These are phyloP conservation scores for Lachancea waltii DNA, from an alignment of 805 yeast species.

Conservation along the genomic window DNA sequence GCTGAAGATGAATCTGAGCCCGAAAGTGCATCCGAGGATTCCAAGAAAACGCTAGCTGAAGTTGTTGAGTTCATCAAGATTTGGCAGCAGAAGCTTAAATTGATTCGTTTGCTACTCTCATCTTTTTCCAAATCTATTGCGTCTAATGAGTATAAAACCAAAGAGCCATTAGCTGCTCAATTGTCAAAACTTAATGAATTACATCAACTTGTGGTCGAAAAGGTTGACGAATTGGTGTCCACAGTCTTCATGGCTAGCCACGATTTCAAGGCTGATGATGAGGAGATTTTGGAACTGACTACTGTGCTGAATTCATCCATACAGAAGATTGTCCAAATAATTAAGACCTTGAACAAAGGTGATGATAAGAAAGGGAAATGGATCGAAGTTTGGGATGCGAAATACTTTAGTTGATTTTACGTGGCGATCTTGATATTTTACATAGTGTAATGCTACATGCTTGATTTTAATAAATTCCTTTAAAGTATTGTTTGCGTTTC, in stretches of 20 bases:
- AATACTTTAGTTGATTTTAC: constrained; percentile 17
- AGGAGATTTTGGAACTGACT: constrained; percentile 24
- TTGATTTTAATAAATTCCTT: neutral
- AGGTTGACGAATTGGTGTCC: constrained; percentile 54
- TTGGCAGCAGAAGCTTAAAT: constrained; percentile 41
- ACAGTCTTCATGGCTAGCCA: constrained; percentile 41
- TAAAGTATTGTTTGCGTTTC: constrained; percentile 1
- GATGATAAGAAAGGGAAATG: constrained; percentile 44
- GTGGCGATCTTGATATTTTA: neutral
- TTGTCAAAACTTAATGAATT: constrained; percentile 43
- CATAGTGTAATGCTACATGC: neutral
- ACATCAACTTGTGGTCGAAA: constrained; percentile 39
- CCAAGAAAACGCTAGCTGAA: constrained; percentile 25
- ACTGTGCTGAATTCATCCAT: constrained; percentile 23
- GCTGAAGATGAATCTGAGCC: constrained; percentile 25
- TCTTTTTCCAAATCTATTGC: constrained; percentile 57
- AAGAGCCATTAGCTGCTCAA: constrained; percentile 32
- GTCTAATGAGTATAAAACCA: constrained; percentile 23
- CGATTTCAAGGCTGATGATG: constrained; percentile 34
- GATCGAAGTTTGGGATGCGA: constrained; percentile 31
- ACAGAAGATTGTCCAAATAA: constrained; percentile 31
- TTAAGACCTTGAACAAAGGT: constrained; percentile 42
- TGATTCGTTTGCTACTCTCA: constrained; percentile 51
- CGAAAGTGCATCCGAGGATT: constrained; percentile 29
- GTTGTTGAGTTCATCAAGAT: constrained; percentile 37